Conservation (phyloP, 768 basidiomycete species). For the Neoboletus magnificus region DNA sequence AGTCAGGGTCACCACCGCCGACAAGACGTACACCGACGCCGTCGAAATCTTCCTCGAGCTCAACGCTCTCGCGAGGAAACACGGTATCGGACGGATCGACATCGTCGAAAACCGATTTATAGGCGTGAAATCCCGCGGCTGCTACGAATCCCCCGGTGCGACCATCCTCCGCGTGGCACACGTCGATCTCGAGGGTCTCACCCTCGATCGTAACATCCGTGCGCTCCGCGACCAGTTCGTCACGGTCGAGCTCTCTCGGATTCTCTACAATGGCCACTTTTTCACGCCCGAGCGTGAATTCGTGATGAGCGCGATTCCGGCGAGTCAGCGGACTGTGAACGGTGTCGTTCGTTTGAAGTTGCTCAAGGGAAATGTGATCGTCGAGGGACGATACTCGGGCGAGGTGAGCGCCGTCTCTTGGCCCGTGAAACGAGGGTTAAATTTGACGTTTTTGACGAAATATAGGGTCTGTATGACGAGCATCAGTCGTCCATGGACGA, state of each 20-base stretch:
- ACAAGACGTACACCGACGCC: slow-evolving; percentile 76
- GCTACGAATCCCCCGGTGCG: slow-evolving; percentile 96
- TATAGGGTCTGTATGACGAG: slow-evolving; percentile 92
- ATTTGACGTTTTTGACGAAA: not conserved
- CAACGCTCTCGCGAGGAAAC: slow-evolving; percentile 89
- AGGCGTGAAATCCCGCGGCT: slow-evolving; percentile 98
- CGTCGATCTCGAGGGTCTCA: slow-evolving; percentile 94
- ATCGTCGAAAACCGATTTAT: slow-evolving; percentile 99
- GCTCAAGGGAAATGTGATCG: slow-evolving; percentile 94
- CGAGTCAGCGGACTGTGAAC: slow-evolving; percentile 95
- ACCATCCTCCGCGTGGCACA: slow-evolving; percentile 95
- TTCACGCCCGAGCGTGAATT: slow-evolving; percentile 99
- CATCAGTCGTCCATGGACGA: slow-evolving; percentile 98
- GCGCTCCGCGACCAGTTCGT: slow-evolving; percentile 93
- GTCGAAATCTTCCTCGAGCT: slow-evolving; percentile 93
- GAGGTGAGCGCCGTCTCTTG: slow-evolving; percentile 49
- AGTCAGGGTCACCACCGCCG: slow-evolving; percentile 64
- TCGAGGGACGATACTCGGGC: slow-evolving; percentile 87
- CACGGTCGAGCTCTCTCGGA: slow-evolving; percentile 83
- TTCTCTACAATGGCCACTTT: slow-evolving; percentile 98
- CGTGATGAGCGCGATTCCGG: slow-evolving; percentile 83
- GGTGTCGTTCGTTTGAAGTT: slow-evolving; percentile 87
- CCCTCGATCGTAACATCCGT: slow-evolving; percentile 96
- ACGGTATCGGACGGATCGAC: slow-evolving; percentile 96
- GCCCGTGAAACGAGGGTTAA: not conserved